These are phyloP conservation scores for Psilocybe mexicana DNA, from an alignment of 1,284 basidiomycete genomes.

Conservation along the genomic window DNA sequence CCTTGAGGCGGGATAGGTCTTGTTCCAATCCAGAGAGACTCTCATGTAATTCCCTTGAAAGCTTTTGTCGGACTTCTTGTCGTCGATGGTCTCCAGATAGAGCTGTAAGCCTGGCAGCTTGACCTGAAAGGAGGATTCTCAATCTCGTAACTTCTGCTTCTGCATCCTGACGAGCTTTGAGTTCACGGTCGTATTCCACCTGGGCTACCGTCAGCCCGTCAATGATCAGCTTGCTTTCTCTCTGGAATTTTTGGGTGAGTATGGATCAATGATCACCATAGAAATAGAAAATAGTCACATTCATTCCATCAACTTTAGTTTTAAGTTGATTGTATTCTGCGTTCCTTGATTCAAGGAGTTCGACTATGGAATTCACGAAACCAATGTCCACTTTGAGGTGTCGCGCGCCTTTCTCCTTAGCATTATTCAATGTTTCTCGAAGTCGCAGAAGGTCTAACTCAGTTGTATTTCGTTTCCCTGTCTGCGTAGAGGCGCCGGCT, in stretches of 20 bases:
- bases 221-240: slow-evolving; percentile 88
- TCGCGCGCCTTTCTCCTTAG: slow-evolving; percentile 61
- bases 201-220: slow-evolving; percentile 91
- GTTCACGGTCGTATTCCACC: slow-evolving; percentile 90
- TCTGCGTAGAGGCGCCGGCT: not conserved
- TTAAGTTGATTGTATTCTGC: slow-evolving; percentile 70
- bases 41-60: slow-evolving; percentile 78
- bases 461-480: slow-evolving; percentile 37
- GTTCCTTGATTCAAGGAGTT: slow-evolving; percentile 67
- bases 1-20: slow-evolving; percentile 84
- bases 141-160: slow-evolving; percentile 90
- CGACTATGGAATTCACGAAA: slow-evolving; percentile 75
- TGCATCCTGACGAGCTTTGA: slow-evolving; percentile 83
- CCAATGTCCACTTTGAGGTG: slow-evolving; percentile 74
- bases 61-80: slow-evolving; percentile 77
- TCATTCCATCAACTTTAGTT: slow-evolving; percentile 81
- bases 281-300: slow-evolving; percentile 50
- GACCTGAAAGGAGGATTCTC: slow-evolving; percentile 84
- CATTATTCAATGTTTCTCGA: slow-evolving; percentile 63
- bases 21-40: slow-evolving; percentile 80
- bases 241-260: slow-evolving; percentile 39
- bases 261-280: not conserved
- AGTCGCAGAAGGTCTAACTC: slow-evolving; percentile 54
- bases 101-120: slow-evolving; percentile 83
- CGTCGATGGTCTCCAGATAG: slow-evolving; percentile 78